Percentiles rank a stretch among this genome's conserved stretches.
Conservation (phyloP, 2,329 filamentous ascomycete genomes). For the Westerdykella sp. region DNA sequence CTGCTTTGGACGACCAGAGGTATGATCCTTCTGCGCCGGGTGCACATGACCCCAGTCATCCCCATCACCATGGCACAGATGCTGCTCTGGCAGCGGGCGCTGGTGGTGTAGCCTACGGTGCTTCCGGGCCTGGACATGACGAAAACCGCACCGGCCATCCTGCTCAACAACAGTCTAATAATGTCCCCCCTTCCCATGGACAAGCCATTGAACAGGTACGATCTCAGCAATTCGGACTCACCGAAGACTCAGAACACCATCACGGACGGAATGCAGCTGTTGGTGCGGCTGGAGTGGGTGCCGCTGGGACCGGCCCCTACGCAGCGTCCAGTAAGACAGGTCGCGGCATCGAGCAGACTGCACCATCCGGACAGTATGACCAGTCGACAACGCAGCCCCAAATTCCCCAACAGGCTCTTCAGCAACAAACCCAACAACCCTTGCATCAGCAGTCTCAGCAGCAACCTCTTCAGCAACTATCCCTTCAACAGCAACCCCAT, state of each 20-base stretch:
- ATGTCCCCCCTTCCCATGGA: not conserved
- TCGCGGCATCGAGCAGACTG: no score
- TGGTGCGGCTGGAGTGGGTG: slow-evolving; percentile 7
- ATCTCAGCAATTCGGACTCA: slow-evolving; percentile 12
- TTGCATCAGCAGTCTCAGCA: no score
- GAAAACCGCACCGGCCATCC: not conserved
- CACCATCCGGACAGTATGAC: no score
- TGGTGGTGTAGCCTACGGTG: no score
- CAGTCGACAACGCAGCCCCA: no score
- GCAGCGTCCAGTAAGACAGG: not conserved
- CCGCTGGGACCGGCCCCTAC: slow-evolving; percentile 7
- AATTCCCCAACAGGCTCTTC: no score
- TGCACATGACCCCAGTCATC: slow-evolving; percentile 16
- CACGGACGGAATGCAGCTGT: slow-evolving; percentile 21
- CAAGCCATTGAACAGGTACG: no score
- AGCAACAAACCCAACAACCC: no score
- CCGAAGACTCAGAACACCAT: slow-evolving; percentile 10
- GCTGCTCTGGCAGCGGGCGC: slow-evolving; percentile 6
- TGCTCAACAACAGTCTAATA: not conserved
- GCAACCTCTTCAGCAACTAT: no score
- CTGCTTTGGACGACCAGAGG: slow-evolving; percentile 27
- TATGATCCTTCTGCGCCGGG: slow-evolving; percentile 21
- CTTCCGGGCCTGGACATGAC: slow-evolving; percentile 4
- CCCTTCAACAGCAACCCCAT: no score
- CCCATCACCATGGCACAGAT: slow-evolving; percentile 11